A percentile compares a stretch with the other conserved stretches of the same genome.
phyloP scores from a whole-genome alignment of 768 basidiomycete species.

The Rubroboletus pulcherrimus region DNA sequence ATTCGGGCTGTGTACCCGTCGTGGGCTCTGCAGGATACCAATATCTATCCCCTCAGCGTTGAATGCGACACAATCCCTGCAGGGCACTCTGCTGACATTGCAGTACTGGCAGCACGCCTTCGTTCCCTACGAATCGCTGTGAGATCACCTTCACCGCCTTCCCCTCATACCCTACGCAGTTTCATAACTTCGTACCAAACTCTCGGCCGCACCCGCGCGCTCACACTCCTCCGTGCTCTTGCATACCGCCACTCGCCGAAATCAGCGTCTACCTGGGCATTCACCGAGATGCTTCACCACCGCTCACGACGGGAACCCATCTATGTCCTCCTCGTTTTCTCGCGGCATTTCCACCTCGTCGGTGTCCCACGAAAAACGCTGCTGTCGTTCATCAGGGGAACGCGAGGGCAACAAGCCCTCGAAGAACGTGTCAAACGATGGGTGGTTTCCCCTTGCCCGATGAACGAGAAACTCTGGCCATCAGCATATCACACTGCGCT shows the following conservation, averaged over 20 bases:
- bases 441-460: neutral
- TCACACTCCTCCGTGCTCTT: slow-evolving; percentile 16
- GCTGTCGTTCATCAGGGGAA: slow-evolving; percentile 11
- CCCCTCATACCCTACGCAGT: slow-evolving; percentile 14
- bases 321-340: slow-evolving; percentile 40
- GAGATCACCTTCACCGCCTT: slow-evolving; percentile 19
- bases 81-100: slow-evolving; percentile 3
- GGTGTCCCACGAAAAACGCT: slow-evolving; percentile 46
- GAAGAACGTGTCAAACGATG: neutral
- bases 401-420: slow-evolving; percentile 4
- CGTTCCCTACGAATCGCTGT: slow-evolving; percentile 27
- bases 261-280: slow-evolving; percentile 24
- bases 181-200: slow-evolving; percentile 23
- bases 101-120: slow-evolving; percentile 15
- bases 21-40: slow-evolving; percentile 1
- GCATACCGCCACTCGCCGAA: slow-evolving; percentile 24
- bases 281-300: slow-evolving; percentile 30
- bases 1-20: slow-evolving; percentile 14
- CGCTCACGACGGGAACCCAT: slow-evolving; percentile 15
- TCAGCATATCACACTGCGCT: slow-evolving; percentile 32
- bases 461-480: slow-evolving; percentile 31
- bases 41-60: neutral
- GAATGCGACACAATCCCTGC: neutral
- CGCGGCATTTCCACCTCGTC: slow-evolving; percentile 46
- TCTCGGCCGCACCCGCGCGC: slow-evolving; percentile 18